Base-by-base conservation (phyloP, 768 basidiomycete species). In the Chlorophyllum brunneum region DNA sequence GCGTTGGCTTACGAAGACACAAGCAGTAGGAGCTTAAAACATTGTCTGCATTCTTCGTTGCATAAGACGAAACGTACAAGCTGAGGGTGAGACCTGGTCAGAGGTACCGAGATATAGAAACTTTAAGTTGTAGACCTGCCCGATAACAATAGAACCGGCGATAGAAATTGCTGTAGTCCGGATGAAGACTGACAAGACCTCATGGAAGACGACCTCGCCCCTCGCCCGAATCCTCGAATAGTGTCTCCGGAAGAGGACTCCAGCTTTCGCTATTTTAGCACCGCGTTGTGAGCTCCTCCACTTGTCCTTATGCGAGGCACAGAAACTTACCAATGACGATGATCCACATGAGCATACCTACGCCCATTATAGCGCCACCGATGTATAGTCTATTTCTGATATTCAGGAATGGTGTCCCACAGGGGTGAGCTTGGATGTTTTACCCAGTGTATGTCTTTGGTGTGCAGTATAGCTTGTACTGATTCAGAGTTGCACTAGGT, bases 401-500 rank as follows among this genome's bases (percentile, higher is more conserved):
- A 11, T 24, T 10, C 22, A 10, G 1, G 26, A 26, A 4, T n/a
- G 1, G 20, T 38, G 15, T 38, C 15, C 2, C 23, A 15, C 6
- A 16, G 10, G 49, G 9, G 4, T 0, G 13, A 36, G n/a, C 23
- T 31, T 10, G 3, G 15, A 24, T 38, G n/a, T 11, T 18, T 22
- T 46, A 53, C 51, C 51, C 51, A 8, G 44, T 53, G n/a, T 24
- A 43, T 27, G 37, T 45, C 20, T 38, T 31, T 22, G 51, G 43
- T 11, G 26, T 39, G 33, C 51, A 53, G 10, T 53, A 53, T 20
- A 53, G 20, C 6, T 53, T 38, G 16, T 46, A 39, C 7, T 29
- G 16, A 39, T 53, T 53, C 4, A 29, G 22, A 11, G 37, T 7
- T 1, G 37, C 51, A 10, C 13, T 22, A 1, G 36, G 36, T 1